Percentiles rank a stretch among this genome's conserved stretches.
Evolutionary conservation across 495 filamentous ascomycete species (phyloP).

Genomic region (Aspergillus asperescens): DNA sequence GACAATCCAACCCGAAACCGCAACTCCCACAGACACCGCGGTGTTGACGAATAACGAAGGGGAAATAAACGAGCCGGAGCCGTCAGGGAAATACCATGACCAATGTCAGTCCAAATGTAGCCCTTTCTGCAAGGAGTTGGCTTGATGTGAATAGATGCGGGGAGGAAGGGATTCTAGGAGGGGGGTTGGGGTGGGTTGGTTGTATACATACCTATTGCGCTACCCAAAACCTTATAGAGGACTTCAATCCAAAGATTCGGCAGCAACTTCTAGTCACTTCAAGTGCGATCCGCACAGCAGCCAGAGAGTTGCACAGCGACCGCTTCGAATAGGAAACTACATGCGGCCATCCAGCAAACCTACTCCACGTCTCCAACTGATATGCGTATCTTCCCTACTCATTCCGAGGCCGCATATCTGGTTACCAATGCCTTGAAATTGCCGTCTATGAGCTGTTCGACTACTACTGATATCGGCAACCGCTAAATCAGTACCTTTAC

Average conservation of each 20-base stretch:
- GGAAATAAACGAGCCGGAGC: background rate
- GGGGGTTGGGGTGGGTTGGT: no score
- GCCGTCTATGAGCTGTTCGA: background rate
- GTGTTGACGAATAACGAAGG: background rate
- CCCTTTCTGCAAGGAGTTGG: conserved; percentile 17
- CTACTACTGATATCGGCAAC: no score
- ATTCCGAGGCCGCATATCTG: background rate
- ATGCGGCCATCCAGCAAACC: background rate
- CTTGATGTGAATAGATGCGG: conserved; percentile 18
- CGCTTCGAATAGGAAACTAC: background rate
- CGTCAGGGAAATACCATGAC: background rate
- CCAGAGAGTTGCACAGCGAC: background rate
- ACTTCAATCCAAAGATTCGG: no score
- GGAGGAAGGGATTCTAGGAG: background rate
- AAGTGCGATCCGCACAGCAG: background rate
- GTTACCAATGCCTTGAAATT: background rate
- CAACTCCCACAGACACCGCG: conserved; percentile 21
- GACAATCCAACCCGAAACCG: conserved; percentile 46
- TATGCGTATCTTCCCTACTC: conserved; percentile 4
- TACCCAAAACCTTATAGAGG: no score
- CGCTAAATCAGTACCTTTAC: no score
- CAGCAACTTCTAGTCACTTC: no score
- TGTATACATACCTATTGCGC: no score
- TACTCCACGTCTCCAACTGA: conserved; percentile 1
- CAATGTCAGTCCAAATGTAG: conserved; percentile 20